Percentiles rank a stretch among this genome's conserved stretches.
Conservation (phyloP, 2,329 filamentous ascomycete genomes). For the Diaporthe eres region DNA sequence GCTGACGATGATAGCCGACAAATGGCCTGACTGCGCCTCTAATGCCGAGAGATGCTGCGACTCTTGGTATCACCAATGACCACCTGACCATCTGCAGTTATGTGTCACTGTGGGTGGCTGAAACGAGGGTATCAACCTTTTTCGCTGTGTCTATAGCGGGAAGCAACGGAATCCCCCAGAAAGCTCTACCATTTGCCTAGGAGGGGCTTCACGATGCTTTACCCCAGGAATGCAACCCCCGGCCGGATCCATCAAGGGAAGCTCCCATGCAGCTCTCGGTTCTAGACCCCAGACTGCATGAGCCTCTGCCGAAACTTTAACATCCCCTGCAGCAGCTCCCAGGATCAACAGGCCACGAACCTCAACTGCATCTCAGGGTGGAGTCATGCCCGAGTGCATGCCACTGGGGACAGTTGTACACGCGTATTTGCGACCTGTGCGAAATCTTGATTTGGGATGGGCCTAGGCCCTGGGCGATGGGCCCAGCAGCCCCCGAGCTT, state of each 20-base stretch:
- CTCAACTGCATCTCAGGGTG: background rate
- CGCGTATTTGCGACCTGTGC: background rate
- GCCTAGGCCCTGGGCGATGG: background rate
- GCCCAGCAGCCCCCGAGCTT: background rate
- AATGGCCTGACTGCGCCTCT: constrained; percentile 24
- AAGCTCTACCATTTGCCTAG: background rate
- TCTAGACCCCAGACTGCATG: constrained; percentile 31
- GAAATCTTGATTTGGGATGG: background rate
- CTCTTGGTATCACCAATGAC: constrained; percentile 1
- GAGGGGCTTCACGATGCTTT: background rate
- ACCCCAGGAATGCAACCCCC: constrained; percentile 19
- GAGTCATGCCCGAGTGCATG: background rate
- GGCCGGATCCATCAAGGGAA: background rate
- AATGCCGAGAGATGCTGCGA: background rate
- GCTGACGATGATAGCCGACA: constrained; percentile 12
- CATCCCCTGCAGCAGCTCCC: constrained; percentile 20
- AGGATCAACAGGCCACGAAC: background rate
- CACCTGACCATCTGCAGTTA: constrained; percentile 3
- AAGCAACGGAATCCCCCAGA: constrained; percentile 2
- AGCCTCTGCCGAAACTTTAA: background rate
- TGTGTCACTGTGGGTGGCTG: constrained; percentile 17
- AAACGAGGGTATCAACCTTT: constrained; percentile 9
- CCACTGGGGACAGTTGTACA: too few species aligned
- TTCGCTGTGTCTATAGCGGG: background rate
- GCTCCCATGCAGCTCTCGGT: background rate